Conservation (phyloP, 2,329 filamentous ascomycete genomes). For the Arachnopeziza araneosa region DNA sequence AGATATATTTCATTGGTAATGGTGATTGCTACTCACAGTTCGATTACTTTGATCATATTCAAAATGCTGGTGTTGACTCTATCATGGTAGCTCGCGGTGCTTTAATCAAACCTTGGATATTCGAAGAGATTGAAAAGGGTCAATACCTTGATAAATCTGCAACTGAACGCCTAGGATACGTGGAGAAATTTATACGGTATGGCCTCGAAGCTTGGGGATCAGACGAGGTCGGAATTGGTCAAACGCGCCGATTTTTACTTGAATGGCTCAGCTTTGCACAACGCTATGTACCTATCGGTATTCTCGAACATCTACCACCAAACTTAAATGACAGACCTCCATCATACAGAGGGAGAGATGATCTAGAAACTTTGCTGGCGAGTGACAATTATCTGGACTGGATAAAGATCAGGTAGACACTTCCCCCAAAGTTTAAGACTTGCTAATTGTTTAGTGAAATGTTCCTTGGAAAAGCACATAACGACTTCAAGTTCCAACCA, state of each 20-base stretch:
- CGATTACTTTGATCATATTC: constrained; percentile 76
- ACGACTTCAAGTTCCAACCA: constrained; percentile 88
- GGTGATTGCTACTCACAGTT: constrained; percentile 92
- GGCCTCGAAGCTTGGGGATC: constrained; percentile 93
- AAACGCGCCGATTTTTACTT: constrained; percentile 83
- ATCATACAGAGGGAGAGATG: constrained; percentile 75
- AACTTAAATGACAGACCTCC: constrained; percentile 86
- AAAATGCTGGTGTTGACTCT: constrained; percentile 76
- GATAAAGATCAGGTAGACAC: constrained; percentile 92
- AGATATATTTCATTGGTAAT: constrained; percentile 90
- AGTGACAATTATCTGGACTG: constrained; percentile 94
- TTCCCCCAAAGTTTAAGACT: background rate
- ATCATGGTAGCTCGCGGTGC: constrained; percentile 97
- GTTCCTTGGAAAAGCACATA: constrained; percentile 88
- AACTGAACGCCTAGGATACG: constrained; percentile 73
- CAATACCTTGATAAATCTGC: constrained; percentile 97
- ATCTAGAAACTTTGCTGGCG: constrained; percentile 87
- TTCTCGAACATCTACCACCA: constrained; percentile 84
- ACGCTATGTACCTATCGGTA: constrained; percentile 83
- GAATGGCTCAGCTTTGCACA: constrained; percentile 95
- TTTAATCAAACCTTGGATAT: constrained; percentile 96
- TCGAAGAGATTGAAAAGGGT: constrained; percentile 87
- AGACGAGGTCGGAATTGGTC: constrained; percentile 88
- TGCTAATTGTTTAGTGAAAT: constrained; percentile 64
- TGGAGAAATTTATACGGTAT: constrained; percentile 86